Conservation (phyloP, 192 early-diverging fungal genomes). For the Dimargaris cristalligena region DNA sequence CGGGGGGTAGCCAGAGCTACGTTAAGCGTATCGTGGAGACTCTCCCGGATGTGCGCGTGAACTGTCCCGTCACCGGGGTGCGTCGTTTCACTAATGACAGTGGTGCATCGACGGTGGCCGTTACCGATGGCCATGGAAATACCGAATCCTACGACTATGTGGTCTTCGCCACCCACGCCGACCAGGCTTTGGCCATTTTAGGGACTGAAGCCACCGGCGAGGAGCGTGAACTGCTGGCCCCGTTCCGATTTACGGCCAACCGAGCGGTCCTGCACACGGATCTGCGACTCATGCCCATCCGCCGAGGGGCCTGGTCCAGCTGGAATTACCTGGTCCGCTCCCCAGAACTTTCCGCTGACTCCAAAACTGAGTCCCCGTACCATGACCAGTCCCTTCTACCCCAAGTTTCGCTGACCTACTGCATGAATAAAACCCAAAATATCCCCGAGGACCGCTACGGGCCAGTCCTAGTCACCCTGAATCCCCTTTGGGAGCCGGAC, state of each 20-base stretch:
- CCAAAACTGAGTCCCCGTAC: constrained; percentile 12
- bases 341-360: constrained; percentile 14
- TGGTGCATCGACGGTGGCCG: background rate
- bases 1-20: constrained; percentile 25
- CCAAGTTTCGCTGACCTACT: constrained; percentile 36
- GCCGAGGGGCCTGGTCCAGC: constrained; percentile 24
- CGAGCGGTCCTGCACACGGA: constrained; percentile 36
- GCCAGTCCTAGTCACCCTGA: constrained; percentile 38
- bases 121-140: constrained; percentile 22
- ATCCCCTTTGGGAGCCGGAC: constrained; percentile 35
- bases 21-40: background rate
- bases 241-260: constrained; percentile 31
- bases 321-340: constrained; percentile 46
- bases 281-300: constrained; percentile 34
- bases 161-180: constrained; percentile 40
- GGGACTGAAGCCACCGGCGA: constrained; percentile 29
- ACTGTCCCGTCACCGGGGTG: background rate
- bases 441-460: constrained; percentile 27
- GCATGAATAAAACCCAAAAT: constrained; percentile 45
- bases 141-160: constrained; percentile 33
- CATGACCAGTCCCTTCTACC: constrained; percentile 9
- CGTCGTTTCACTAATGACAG: background rate
- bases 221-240: constrained; percentile 28
- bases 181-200: constrained; percentile 34
- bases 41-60: background rate